phyloP scores from a whole-genome alignment of 176 grass and related monocot genomes.

The Coix lacrymajobi region DNA sequence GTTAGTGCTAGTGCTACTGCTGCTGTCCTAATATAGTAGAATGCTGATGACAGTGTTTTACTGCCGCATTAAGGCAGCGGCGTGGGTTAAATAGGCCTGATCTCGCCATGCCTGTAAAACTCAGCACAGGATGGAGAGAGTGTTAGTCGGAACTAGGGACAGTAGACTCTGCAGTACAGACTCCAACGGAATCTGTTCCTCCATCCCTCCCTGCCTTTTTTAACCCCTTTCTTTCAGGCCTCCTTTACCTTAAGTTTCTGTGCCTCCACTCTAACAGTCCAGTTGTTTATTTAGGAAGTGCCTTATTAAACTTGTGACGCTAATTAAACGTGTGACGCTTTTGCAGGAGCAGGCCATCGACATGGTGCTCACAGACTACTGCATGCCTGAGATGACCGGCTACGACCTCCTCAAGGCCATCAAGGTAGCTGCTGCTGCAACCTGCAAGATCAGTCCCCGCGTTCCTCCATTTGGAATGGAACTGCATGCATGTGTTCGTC shows the following conservation, averaged over 20 bases:
- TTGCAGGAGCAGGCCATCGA: slow-evolving; percentile 78
- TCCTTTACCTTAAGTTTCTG: slow-evolving; percentile 6
- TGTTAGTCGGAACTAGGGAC: background rate
- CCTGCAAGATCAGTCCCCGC: background rate
- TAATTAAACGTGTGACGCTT: background rate
- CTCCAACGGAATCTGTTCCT: background rate
- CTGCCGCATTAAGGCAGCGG: background rate
- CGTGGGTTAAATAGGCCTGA: background rate
- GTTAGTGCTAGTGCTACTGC: background rate
- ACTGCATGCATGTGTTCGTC: too few species aligned
- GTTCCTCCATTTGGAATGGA: too few species aligned
- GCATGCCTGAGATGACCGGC: slow-evolving; percentile 97
- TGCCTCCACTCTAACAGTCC: background rate
- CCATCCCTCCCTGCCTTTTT: background rate
- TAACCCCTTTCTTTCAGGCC: too few species aligned
- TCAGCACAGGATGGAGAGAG: background rate
- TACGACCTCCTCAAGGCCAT: slow-evolving; percentile 90
- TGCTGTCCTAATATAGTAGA: background rate
- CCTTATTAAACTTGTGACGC: background rate
- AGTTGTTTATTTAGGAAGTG: background rate
- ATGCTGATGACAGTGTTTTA: background rate
- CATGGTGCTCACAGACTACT: slow-evolving; percentile 95
- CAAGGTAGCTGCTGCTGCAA: slow-evolving; percentile 44
- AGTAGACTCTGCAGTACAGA: background rate
- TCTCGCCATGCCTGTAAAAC: background rate